Evolutionary conservation across 225 moss, liverwort and hornwort species (phyloP).

Genomic region (Lunularia cruciata): DNA sequence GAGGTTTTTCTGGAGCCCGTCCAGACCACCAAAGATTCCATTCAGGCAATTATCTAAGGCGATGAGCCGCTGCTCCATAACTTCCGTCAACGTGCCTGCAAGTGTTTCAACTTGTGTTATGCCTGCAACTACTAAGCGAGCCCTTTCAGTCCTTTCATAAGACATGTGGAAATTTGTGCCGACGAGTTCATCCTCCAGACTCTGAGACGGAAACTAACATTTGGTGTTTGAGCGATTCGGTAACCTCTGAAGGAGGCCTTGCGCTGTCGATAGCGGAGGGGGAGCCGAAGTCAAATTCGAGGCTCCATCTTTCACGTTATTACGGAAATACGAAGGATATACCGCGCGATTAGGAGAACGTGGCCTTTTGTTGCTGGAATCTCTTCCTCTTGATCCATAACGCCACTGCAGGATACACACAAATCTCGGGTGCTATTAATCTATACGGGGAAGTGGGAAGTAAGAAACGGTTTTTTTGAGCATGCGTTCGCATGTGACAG

Average conservation of each 20-base stretch:
- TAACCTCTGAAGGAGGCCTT: conserved; percentile 31
- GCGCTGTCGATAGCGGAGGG: conserved; percentile 21
- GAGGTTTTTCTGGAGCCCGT: conserved; percentile 35
- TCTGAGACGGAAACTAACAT: conserved; percentile 28
- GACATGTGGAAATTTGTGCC: conserved; percentile 15
- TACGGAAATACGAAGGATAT: conserved; percentile 18
- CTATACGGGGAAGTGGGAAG: conserved; percentile 4
- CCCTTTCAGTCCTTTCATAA: neutral
- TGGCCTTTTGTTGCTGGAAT: conserved; percentile 40
- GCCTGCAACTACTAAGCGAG: conserved; percentile 14
- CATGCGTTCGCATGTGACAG: no score
- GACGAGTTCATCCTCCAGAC: conserved; percentile 4
- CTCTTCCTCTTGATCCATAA: conserved; percentile 32
- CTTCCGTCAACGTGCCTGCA: conserved; percentile 32
- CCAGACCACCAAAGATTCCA: conserved; percentile 38
- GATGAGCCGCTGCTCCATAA: conserved; percentile 33
- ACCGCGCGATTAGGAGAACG: conserved; percentile 29
- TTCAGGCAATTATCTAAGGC: conserved; percentile 31
- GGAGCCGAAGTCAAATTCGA: conserved; percentile 15
- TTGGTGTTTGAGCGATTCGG: conserved; percentile 27
- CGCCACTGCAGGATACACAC: conserved; percentile 37
- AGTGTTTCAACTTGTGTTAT: conserved; percentile 27
- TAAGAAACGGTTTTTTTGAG: conserved; percentile 3
- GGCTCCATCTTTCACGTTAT: conserved; percentile 27
- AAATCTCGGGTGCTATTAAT: conserved; percentile 28